Percentiles rank a stretch among this genome's conserved stretches.
Conservation (phyloP, 208 protist species). For the Leptomonas seymouri region DNA sequence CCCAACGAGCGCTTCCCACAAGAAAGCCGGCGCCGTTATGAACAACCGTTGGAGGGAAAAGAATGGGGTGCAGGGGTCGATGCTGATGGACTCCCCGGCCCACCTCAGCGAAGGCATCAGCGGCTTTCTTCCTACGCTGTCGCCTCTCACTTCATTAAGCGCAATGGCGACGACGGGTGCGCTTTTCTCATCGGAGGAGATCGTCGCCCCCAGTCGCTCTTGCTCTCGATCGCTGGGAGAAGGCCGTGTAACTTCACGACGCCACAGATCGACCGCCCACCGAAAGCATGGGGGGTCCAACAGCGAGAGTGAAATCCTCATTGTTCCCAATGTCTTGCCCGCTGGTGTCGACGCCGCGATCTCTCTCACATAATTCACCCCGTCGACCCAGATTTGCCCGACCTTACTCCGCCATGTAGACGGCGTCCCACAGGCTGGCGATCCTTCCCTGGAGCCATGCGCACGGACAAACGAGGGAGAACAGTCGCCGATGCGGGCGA, state of each 20-base stretch:
- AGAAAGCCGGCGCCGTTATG: not conserved
- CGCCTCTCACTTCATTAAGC: not conserved
- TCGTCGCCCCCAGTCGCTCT: not conserved
- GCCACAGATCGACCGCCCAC: not conserved
- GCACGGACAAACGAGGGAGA: not conserved
- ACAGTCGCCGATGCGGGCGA: not conserved
- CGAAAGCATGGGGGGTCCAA: not conserved
- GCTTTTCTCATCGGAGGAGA: constrained; percentile 1
- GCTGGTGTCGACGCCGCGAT: not conserved
- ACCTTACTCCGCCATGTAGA: not conserved
- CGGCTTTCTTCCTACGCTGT: constrained; percentile 1
- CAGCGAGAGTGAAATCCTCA: constrained; percentile 5
- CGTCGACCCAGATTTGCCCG: not conserved
- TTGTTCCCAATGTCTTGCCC: not conserved
- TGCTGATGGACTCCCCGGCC: not conserved
- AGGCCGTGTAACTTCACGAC: not conserved
- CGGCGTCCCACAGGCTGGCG: not conserved
- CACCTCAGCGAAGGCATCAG: constrained; percentile 7
- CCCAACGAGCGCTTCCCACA: not conserved
- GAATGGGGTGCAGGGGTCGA: not conserved
- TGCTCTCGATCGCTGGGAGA: not conserved
- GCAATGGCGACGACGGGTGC: not conserved
- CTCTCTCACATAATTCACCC: not conserved
- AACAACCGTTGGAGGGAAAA: not conserved
- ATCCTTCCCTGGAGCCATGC: constrained; percentile 1